phyloP scores from a whole-genome alignment of 371 early-diverging fungal genomes.

The Mortierella sp. region DNA sequence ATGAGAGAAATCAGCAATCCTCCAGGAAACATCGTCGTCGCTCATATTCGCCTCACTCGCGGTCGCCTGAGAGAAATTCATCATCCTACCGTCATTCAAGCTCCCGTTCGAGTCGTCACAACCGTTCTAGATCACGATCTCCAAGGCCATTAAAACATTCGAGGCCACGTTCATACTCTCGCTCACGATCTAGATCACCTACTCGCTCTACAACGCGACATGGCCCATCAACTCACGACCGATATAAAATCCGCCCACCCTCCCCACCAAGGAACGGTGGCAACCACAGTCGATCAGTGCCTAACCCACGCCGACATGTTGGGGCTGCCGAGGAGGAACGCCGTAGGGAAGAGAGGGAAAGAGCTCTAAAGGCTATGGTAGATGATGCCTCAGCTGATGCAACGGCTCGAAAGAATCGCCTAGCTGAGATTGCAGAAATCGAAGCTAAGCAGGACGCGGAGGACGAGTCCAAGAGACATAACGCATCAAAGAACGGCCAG shows the following conservation, averaged over 20 bases:
- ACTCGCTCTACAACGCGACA: conserved; percentile 10
- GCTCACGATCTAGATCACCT: conserved; percentile 20
- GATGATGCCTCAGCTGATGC: conserved; percentile 40
- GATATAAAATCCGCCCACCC: neutral
- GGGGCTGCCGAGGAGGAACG: conserved; percentile 19
- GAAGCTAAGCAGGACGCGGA: conserved; percentile 51
- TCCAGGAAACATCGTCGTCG: conserved; percentile 29
- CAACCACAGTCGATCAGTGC: neutral
- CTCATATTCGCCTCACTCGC: conserved; percentile 16
- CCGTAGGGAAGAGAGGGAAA: conserved; percentile 35
- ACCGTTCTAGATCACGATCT: conserved; percentile 30
- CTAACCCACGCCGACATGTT: neutral
- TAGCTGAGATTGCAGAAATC: conserved; percentile 35
- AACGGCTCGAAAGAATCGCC: conserved; percentile 21
- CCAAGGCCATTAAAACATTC: conserved; percentile 5
- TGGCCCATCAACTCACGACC: conserved; percentile 17
- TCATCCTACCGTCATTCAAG: conserved; percentile 2
- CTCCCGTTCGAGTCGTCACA: conserved; percentile 7
- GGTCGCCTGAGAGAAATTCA: conserved; percentile 18
- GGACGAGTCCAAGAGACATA: conserved; percentile 40
- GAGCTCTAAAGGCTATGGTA: conserved; percentile 38
- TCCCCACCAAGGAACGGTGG: conserved; percentile 8
- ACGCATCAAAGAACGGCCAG: conserved; percentile 25
- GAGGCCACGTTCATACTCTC: conserved; percentile 8
- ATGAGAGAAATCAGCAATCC: conserved; percentile 9